Base-by-base conservation (phyloP, 192 early-diverging fungal species). In the Helicostylum pulchrum region DNA sequence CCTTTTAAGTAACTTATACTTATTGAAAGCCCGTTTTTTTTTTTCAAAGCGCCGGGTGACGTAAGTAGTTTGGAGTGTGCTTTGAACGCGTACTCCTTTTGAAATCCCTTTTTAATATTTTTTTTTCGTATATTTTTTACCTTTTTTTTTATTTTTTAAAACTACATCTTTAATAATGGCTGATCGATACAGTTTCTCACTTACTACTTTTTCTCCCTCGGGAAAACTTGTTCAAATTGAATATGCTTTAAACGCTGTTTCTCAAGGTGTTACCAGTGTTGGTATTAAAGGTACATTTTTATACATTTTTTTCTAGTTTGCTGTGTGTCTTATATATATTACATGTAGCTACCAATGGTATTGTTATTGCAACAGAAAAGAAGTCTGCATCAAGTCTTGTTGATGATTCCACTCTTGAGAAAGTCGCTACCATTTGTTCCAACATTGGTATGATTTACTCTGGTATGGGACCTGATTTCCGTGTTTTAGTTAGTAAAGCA, bases 151-250 rank as follows among this genome's bases (percentile, higher is more conserved):
- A 9, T 39, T 39, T 39, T 39, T 39, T 39, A 9, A 39, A 39
- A 0, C 9, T 9, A 39, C 36, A 39, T 39, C 36, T 39, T 26
- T 26, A 26, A 26, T 10, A 48, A 82, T 82, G 77, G 71, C 81
- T 64, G 83, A 83, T 73, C 82, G 89, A 70, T 96, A 96, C 72
- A 92, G 92, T 53, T 99, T 99, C 84, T 98, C 95, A 39, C 87
- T 99, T 59, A 99, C 97, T 20, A 99, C 97, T 46, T 99, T 99
- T 87, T 94, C 95, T 71, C 96, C 96, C 10, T 94, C 95, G 23
- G 97, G 97, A 67, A 98, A 99, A 80, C 88, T 99, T 58, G 92
- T 94, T 50, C 97, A 99, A 83, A 99, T 99, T 73, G 97, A 98
- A 77, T 89, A 99, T 79, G 97, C 97, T 0, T 81, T 99, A 60